Evolutionary conservation across 768 basidiomycete species (phyloP).

Genomic region (Phanerodontia chrysosporium): DNA sequence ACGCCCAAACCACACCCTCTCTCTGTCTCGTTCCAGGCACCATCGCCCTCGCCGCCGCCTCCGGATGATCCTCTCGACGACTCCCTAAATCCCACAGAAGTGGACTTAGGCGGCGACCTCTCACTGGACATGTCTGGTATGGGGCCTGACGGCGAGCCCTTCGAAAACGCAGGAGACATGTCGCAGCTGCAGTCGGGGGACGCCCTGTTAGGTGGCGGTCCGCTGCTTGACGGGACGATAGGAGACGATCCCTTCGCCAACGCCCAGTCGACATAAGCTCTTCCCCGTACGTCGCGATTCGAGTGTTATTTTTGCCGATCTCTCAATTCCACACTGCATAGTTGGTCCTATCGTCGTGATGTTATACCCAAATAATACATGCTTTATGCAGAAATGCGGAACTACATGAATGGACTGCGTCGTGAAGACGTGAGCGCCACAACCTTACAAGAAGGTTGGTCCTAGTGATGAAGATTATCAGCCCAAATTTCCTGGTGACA

Average conservation of each 20-base stretch:
- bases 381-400: background rate
- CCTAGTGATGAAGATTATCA: background rate
- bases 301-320: too few relatives aligned
- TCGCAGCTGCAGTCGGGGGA: constrained; percentile 52
- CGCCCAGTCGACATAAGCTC: background rate
- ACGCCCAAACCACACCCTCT: constrained; percentile 64
- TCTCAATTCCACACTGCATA: too few relatives aligned
- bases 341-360: background rate
- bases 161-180: constrained; percentile 50
- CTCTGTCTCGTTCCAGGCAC: constrained; percentile 49
- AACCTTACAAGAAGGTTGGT: background rate
- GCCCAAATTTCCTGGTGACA: too few relatives aligned
- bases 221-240: constrained; percentile 49
- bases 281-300: background rate
- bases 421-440: background rate
- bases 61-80: constrained; percentile 46
- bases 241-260: constrained; percentile 50
- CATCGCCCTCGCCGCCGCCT: constrained; percentile 31
- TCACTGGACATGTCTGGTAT: constrained; percentile 61
- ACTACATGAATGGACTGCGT: background rate
- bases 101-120: constrained; percentile 39
- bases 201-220: constrained; percentile 50
- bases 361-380: background rate
- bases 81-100: constrained; percentile 53
- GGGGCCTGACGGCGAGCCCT: constrained; percentile 59